Percentiles rank a stretch among this genome's conserved stretches.
phyloP scores from a whole-genome alignment of 495 filamentous ascomycete genomes.

The Penicillium longicatenatum region DNA sequence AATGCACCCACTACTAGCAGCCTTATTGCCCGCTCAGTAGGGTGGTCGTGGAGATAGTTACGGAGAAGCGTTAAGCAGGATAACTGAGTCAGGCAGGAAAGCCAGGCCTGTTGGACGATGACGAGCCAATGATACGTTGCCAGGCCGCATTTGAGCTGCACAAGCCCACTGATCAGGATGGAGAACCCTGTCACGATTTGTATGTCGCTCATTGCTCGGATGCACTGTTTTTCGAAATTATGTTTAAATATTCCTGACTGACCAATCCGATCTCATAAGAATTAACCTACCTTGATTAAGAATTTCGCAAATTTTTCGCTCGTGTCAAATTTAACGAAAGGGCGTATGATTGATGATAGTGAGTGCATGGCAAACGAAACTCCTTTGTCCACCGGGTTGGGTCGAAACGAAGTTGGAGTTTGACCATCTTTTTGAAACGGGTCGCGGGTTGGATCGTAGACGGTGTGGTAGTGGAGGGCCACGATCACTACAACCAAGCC shows the following conservation, averaged over 20 bases:
- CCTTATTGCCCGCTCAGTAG: not conserved
- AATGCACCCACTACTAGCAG: not conserved
- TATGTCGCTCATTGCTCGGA: constrained; percentile 15
- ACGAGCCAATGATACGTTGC: constrained; percentile 39
- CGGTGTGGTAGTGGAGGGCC: not conserved
- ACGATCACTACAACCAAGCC: not conserved
- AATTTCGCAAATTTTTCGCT: not conserved
- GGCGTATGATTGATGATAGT: not conserved
- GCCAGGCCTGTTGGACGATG: constrained; percentile 36
- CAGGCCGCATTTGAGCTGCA: constrained; percentile 18
- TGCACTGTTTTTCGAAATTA: not conserved
- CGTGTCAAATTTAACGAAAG: not conserved
- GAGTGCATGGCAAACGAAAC: not conserved
- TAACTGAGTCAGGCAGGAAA: constrained; percentile 41
- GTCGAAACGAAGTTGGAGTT: not conserved
- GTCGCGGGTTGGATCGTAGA: not conserved
- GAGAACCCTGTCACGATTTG: constrained; percentile 24
- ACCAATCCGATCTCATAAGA: not conserved
- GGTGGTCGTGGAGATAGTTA: not conserved
- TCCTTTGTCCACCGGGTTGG: not conserved
- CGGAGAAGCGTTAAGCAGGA: constrained; percentile 36
- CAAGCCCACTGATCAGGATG: constrained; percentile 22
- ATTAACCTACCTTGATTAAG: not conserved
- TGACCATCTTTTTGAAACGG: not conserved
- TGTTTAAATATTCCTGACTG: not conserved